Evolutionary conservation across 257 asterid species (phyloP).

Genomic region (Plantago major): DNA sequence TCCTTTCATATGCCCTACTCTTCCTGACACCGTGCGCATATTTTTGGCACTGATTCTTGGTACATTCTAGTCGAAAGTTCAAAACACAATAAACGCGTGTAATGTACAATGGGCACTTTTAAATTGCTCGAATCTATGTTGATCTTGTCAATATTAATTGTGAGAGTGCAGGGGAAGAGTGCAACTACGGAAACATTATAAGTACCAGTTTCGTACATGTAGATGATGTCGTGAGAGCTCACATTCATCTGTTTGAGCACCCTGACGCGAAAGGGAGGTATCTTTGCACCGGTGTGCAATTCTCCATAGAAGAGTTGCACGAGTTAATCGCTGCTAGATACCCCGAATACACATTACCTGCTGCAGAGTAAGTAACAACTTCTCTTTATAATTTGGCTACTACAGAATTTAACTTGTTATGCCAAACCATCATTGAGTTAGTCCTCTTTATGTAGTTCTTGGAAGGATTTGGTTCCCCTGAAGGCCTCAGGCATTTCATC

Average conservation of each 20-base stretch:
- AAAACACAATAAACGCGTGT: no score
- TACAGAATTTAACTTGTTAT: not conserved
- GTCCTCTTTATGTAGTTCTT: slow-evolving; percentile 19
- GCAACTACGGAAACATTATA: slow-evolving; percentile 4
- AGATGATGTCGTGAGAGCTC: slow-evolving; percentile 44
- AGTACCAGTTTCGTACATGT: slow-evolving; percentile 29
- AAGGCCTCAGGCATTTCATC: slow-evolving; percentile 26
- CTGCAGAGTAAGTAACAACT: slow-evolving; percentile 28
- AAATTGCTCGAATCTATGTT: not conserved
- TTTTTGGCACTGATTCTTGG: slow-evolving; percentile 40
- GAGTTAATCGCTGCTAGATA: slow-evolving; percentile 34
- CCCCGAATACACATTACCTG: slow-evolving; percentile 34
- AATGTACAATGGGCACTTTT: no score
- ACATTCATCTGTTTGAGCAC: slow-evolving; percentile 33
- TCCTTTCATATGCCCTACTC: slow-evolving; percentile 39
- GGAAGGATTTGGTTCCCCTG: slow-evolving; percentile 17
- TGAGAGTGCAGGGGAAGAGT: slow-evolving; percentile 25
- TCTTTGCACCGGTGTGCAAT: slow-evolving; percentile 39
- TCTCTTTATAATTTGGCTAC: not conserved
- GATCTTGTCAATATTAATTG: not conserved
- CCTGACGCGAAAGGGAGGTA: slow-evolving; percentile 40
- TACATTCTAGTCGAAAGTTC: slow-evolving; percentile 11
- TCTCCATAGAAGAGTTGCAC: slow-evolving; percentile 21
- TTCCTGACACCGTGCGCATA: slow-evolving; percentile 27
- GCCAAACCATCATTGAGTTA: not conserved